Conservation (phyloP, 2,329 filamentous ascomycete genomes). For the Colletotrichum salicis region DNA sequence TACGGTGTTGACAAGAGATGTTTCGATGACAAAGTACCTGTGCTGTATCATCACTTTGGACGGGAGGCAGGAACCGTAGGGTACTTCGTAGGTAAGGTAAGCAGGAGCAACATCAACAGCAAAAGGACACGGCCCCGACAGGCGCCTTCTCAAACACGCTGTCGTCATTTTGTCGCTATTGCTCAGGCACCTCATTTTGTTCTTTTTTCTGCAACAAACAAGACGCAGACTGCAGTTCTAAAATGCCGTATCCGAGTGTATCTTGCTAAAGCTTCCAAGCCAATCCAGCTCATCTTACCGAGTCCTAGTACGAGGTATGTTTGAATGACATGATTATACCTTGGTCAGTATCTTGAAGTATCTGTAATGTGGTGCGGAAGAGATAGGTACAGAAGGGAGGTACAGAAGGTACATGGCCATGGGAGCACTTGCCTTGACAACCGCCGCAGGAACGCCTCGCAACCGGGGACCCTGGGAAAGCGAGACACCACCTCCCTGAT, state of each 20-base stretch:
- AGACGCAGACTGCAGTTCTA: not conserved
- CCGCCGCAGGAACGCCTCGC: not conserved
- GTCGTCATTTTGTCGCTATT: not conserved
- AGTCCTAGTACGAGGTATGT: not conserved
- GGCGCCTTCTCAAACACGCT: conserved; percentile 7
- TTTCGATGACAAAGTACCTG: too few species aligned
- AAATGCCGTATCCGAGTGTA: not conserved
- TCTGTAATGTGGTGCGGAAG: too few species aligned
- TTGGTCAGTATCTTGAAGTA: too few species aligned
- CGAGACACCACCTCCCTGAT: not conserved
- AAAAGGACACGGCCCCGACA: not conserved
- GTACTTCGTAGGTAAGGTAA: not conserved
- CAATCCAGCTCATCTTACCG: not conserved
- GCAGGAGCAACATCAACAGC: not conserved
- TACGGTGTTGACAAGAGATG: not conserved
- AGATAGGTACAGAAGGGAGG: too few species aligned
- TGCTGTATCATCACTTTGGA: too few species aligned
- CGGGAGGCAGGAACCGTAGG: too few species aligned
- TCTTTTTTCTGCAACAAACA: not conserved
- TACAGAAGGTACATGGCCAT: not conserved
- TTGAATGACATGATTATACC: not conserved
- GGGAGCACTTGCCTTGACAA: not conserved
- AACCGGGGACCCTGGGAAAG: not conserved
- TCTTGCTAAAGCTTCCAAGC: not conserved
- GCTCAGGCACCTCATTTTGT: not conserved